Evolutionary conservation across 1,139 yeast species (phyloP).

Genomic region (Protomyces gravidus): DNA sequence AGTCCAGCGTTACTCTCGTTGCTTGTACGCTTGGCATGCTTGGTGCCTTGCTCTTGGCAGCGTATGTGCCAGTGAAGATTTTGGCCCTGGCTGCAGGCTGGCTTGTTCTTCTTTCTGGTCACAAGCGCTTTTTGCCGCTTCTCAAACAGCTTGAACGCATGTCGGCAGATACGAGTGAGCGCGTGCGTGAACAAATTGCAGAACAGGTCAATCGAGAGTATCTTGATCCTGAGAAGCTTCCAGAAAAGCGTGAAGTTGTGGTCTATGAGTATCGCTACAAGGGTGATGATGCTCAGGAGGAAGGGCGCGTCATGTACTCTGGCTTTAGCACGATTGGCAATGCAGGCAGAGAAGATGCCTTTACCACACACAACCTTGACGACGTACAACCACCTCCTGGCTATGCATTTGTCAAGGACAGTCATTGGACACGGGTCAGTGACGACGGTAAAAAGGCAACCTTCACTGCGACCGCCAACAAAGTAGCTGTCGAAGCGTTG

Average conservation of each 20-base stretch:
- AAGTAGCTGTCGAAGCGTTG: not conserved
- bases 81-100: conserved; percentile 14
- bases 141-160: conserved; percentile 2
- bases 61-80: conserved; percentile 19
- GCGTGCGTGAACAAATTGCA: not conserved
- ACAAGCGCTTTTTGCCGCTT: conserved; percentile 17
- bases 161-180: conserved; percentile 5
- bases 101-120: conserved; percentile 17
- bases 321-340: conserved; percentile 27
- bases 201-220: conserved; percentile 16
- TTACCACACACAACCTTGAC: conserved; percentile 15
- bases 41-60: conserved; percentile 2
- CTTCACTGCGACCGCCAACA: not conserved
- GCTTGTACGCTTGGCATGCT: conserved; percentile 7
- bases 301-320: conserved; percentile 7
- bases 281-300: not conserved
- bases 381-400: conserved; percentile 20
- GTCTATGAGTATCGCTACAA: conserved; percentile 18
- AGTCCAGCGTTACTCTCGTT: conserved; percentile 11
- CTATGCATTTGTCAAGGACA: conserved; percentile 7
- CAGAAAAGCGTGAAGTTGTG: conserved; percentile 11
- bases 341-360: conserved; percentile 23
- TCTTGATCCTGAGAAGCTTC: conserved; percentile 5
- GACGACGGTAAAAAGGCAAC: not conserved
- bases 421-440: conserved; percentile 13